Evolutionary conservation across 2,329 filamentous ascomycete genomes (phyloP).

Genomic region (Epichloe aotearoae): DNA sequence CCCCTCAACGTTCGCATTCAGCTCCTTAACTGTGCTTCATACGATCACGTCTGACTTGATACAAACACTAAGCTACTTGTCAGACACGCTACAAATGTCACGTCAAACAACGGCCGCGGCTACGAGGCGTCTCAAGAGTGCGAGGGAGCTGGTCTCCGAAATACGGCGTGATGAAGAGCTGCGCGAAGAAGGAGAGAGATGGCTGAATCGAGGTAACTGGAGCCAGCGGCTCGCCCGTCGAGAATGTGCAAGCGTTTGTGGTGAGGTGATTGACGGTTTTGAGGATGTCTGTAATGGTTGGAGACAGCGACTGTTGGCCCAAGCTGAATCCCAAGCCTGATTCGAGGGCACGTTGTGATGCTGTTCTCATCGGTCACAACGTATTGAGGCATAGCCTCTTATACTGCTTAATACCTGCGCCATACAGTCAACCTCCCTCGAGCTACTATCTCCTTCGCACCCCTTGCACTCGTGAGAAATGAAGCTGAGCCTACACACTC

Average conservation of each 20-base stretch:
- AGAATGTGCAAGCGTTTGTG: slow-evolving; percentile 73
- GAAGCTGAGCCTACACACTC: not conserved
- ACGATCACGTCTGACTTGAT: slow-evolving; percentile 60
- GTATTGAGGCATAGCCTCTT: not conserved
- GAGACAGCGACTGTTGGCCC: slow-evolving; percentile 60
- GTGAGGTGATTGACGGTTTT: slow-evolving; percentile 82
- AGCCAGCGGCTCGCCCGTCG: slow-evolving; percentile 59
- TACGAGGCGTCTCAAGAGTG: slow-evolving; percentile 63
- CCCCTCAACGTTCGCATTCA: slow-evolving; percentile 46
- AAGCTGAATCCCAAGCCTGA: slow-evolving; percentile 38
- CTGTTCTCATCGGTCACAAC: not conserved
- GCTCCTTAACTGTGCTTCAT: slow-evolving; percentile 55
- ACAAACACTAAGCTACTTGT: slow-evolving; percentile 70
- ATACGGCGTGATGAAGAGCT: slow-evolving; percentile 72
- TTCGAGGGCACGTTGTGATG: not conserved
- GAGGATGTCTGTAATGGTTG: slow-evolving; percentile 80
- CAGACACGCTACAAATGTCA: slow-evolving; percentile 88
- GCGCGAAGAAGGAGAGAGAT: slow-evolving; percentile 68
- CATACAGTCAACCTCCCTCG: not conserved
- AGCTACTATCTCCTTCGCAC: not conserved
- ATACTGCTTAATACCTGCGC: not conserved
- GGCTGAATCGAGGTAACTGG: slow-evolving; percentile 76
- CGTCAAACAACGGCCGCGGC: slow-evolving; percentile 77
- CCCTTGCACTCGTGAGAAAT: not conserved
- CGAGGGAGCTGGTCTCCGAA: slow-evolving; percentile 74